phyloP scores from a whole-genome alignment of 129 eudicot genomes.

The Lactuca saligna region DNA sequence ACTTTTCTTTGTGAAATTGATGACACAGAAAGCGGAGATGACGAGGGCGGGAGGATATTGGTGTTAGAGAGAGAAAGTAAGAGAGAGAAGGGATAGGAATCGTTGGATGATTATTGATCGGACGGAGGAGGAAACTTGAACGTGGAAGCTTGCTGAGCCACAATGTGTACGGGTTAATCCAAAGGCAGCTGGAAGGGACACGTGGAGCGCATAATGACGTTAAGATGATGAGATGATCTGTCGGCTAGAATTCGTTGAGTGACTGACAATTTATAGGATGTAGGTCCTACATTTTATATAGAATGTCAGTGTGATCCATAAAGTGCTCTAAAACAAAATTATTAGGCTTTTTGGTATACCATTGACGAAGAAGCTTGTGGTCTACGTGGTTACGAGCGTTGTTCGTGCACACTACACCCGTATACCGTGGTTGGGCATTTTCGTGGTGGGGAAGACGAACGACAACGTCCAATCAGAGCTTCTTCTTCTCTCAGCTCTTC shows the following conservation, averaged over 20 bases:
- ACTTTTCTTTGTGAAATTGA: not conserved
- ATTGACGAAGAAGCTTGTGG: no score
- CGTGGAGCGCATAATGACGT: slow-evolving; percentile 40
- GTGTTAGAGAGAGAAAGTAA: slow-evolving; percentile 5
- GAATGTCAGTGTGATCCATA: no score
- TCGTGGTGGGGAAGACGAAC: no score
- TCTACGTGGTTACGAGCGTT: no score
- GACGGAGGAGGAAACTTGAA: slow-evolving; percentile 10
- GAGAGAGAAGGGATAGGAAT: slow-evolving; percentile 8
- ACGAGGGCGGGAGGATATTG: slow-evolving; percentile 24
- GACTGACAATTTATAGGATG: not conserved
- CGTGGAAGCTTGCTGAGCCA: slow-evolving; percentile 72
- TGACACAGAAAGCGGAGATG: not conserved
- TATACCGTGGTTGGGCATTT: no score
- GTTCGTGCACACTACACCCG: no score
- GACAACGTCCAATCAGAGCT: no score
- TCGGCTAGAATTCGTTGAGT: slow-evolving; percentile 30
- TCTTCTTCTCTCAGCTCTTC: no score
- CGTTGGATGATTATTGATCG: slow-evolving; percentile 48
- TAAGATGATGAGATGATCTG: slow-evolving; percentile 26
- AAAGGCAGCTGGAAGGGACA: slow-evolving; percentile 43
- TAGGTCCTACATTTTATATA: slow-evolving; percentile 11
- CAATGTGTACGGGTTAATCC: slow-evolving; percentile 46
- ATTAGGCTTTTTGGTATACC: no score
- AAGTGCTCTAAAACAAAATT: not conserved